Percentiles rank a stretch among this genome's conserved stretches.
Evolutionary conservation across 2,329 filamentous ascomycete species (phyloP).

Genomic region (Colletotrichum horii): DNA sequence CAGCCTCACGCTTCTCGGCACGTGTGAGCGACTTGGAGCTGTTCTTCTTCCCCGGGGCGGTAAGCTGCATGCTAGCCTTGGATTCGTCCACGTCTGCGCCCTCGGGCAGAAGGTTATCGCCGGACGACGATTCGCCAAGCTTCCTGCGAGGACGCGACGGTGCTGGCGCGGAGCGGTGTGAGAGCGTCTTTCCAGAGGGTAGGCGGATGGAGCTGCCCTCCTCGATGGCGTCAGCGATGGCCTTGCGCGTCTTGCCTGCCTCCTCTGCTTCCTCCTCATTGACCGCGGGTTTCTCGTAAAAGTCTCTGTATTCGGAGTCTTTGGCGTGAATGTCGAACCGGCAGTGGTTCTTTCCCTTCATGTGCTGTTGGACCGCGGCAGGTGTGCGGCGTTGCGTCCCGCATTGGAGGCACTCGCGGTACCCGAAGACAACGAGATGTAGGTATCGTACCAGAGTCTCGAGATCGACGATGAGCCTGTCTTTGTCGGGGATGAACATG

Average conservation of each 20-base stretch:
- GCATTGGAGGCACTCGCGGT: conserved; percentile 57
- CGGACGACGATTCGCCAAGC: too few species aligned
- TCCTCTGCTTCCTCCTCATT: neutral
- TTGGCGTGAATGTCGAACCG: conserved; percentile 39
- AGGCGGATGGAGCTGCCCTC: conserved; percentile 36
- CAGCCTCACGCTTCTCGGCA: conserved; percentile 17
- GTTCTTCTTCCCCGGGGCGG: neutral
- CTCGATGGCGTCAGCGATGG: neutral
- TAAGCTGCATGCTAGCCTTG: neutral
- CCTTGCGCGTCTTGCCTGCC: neutral
- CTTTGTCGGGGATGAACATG: conserved; percentile 44
- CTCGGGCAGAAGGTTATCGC: accelerated
- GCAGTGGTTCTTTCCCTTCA: conserved; percentile 54
- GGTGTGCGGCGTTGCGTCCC: conserved; percentile 45
- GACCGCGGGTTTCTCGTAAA: conserved; percentile 36
- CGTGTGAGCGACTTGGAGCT: neutral
- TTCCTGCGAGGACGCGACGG: neutral
- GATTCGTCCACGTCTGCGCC: neutral
- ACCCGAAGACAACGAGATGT: conserved; percentile 51
- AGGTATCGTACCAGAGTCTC: conserved; percentile 53
- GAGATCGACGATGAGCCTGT: conserved; percentile 48
- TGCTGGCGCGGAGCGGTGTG: conserved; percentile 25
- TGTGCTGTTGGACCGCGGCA: conserved; percentile 55
- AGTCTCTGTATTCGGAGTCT: conserved; percentile 44
- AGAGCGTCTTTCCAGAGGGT: conserved; percentile 40